Evolutionary conservation across 2,329 filamentous ascomycete genomes (phyloP), one percentile per base, ranked within the genome.

Genomic region (Exophiala aquamarina): DNA sequence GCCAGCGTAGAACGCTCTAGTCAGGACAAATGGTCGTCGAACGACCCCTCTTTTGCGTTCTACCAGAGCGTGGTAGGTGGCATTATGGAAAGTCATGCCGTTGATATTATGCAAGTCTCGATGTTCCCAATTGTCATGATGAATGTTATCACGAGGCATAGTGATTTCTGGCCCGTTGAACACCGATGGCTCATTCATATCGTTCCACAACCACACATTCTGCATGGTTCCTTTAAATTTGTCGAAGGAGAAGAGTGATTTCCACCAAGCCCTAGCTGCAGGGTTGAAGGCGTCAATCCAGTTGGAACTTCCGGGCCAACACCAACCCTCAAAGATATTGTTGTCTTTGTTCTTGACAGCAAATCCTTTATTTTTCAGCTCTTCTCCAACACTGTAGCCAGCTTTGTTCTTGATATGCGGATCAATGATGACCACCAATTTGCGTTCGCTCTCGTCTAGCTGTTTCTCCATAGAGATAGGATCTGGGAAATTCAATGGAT

Each of bases 171-270:
- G 93, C 0, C 93, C 93, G 66, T 97, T 97, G 75, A 98, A 98
- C 2, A 98, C 93, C 0, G 93, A 97, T 0, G 93, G 93, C 72
- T 98, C 93, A 65, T 96, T 97, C 93, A 98, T 98, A 67, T 98
- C 93, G 67, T 98, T 98, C 93, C 93, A 98, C 61, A 98, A 82
- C 69, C 89, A 96, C 0, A 89, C 85, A 67, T 97, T 98, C 55
- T 84, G 77, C 59, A 85, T 78, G 1, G 89, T 89, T 38, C 90
- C 91, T 67, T 89, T 88, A 77, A 96, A 98, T 32, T 73, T 79
- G 64, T 89, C 83, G 58, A 94, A 97, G 61, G 87, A 85, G 78
- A 95, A 97, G 9, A 97, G 78, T 2, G 77, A 72, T 58, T 83
- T 86, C 92, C 93, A 98, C 93, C 93, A 98, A 52, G 87, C 82